phyloP scores from a whole-genome alignment of 805 yeast genomes.

The Cyberlindnera xylosilytica region DNA sequence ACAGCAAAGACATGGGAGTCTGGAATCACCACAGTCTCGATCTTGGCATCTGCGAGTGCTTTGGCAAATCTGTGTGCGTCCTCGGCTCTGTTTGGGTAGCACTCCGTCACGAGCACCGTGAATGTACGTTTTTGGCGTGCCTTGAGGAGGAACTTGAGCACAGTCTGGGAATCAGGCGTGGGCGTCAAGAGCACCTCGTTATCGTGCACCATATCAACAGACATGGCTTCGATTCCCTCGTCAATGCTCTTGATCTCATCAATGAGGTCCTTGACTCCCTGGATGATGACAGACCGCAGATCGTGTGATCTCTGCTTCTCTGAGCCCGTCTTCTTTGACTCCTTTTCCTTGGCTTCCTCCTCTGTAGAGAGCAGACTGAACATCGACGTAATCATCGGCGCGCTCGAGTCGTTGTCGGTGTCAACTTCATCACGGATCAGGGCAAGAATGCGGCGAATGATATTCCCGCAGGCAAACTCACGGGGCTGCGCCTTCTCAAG shows the following conservation, averaged over 20 bases:
- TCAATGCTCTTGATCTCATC: slow-evolving; percentile 89
- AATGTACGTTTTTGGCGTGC: slow-evolving; percentile 89
- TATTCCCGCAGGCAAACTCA: slow-evolving; percentile 86
- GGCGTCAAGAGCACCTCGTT: slow-evolving; percentile 84
- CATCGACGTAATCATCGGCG: slow-evolving; percentile 76
- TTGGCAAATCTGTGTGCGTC: slow-evolving; percentile 78
- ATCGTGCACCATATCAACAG: slow-evolving; percentile 92
- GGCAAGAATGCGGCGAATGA: slow-evolving; percentile 84
- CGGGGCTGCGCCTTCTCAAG: slow-evolving; percentile 82
- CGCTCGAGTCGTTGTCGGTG: slow-evolving; percentile 26
- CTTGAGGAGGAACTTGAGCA: slow-evolving; percentile 76
- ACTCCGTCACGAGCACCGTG: slow-evolving; percentile 88
- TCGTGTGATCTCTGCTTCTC: slow-evolving; percentile 43
- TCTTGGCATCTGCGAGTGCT: slow-evolving; percentile 76
- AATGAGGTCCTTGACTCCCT: slow-evolving; percentile 86
- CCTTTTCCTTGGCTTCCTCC: slow-evolving; percentile 23
- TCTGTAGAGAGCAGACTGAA: slow-evolving; percentile 69
- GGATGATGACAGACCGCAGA: slow-evolving; percentile 80
- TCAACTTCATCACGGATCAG: slow-evolving; percentile 79
- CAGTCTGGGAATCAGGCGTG: slow-evolving; percentile 91
- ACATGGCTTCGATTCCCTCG: slow-evolving; percentile 87
- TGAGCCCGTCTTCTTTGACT: slow-evolving; percentile 23
- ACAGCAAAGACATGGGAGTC: slow-evolving; percentile 92
- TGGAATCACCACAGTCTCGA: slow-evolving; percentile 88
- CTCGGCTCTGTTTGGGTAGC: slow-evolving; percentile 83